phyloP scores from a whole-genome alignment of 495 filamentous ascomycete genomes.

The Penicillium turbatum region DNA sequence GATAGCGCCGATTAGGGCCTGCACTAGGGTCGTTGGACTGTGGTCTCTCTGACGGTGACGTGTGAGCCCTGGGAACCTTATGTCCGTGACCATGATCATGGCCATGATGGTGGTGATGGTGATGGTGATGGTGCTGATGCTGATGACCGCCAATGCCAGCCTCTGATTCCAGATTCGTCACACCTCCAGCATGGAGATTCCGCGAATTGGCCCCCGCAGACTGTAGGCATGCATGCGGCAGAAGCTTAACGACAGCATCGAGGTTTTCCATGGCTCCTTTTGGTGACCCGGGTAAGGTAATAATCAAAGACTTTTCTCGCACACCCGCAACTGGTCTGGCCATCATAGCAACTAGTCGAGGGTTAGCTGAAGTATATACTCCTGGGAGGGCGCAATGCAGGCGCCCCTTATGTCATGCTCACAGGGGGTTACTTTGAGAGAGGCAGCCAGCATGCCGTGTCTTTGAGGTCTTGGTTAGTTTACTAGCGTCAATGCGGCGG shows the following conservation, averaged over 20 bases:
- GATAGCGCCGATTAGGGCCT: slow-evolving; percentile 71
- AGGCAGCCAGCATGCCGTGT: slow-evolving; percentile 89
- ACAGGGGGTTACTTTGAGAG: slow-evolving; percentile 85
- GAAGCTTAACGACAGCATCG: slow-evolving; percentile 78
- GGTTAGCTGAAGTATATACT: slow-evolving; percentile 18
- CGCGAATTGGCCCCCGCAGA: slow-evolving; percentile 80
- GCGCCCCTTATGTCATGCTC: slow-evolving; percentile 35
- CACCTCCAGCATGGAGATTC: slow-evolving; percentile 71
- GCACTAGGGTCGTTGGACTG: slow-evolving; percentile 77
- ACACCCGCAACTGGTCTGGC: slow-evolving; percentile 89
- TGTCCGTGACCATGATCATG: slow-evolving; percentile 64
- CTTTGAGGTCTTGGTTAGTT: slow-evolving; percentile 41
- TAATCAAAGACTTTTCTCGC: slow-evolving; percentile 74
- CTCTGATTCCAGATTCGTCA: slow-evolving; percentile 78
- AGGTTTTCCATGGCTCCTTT: slow-evolving; percentile 97
- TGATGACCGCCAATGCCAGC: slow-evolving; percentile 56
- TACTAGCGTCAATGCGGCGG: slow-evolving; percentile 5
- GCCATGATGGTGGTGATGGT: slow-evolving; percentile 50
- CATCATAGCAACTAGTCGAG: slow-evolving; percentile 83
- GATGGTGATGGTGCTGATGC: slow-evolving; percentile 46
- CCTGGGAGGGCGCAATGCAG: slow-evolving; percentile 2
- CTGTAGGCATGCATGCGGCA: slow-evolving; percentile 92
- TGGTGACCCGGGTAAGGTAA: slow-evolving; percentile 91
- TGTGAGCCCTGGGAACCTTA: slow-evolving; percentile 65
- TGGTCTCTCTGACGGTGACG: slow-evolving; percentile 53